Conservation (phyloP, 1,284 basidiomycete genomes). For the Ganoderma leucocontextum region DNA sequence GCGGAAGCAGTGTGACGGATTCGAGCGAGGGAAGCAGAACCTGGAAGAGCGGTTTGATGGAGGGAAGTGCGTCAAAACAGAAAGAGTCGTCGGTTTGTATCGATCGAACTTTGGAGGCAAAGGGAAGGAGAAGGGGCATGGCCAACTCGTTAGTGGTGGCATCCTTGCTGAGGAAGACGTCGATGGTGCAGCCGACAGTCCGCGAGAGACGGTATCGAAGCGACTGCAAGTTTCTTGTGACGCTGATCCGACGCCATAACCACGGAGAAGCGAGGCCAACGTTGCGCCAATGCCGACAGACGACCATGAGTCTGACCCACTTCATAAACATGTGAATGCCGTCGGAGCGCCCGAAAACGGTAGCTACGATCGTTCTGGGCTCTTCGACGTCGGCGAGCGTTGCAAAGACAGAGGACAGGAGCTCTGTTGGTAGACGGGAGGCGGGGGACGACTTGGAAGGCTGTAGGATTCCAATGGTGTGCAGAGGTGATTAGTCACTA, state of each 20-base stretch:
- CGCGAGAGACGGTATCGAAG: background rate
- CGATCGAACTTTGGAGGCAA: background rate
- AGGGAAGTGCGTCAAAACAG: background rate
- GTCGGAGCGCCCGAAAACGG: too few relatives aligned
- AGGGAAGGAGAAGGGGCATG: background rate
- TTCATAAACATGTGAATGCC: background rate
- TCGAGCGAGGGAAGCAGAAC: background rate
- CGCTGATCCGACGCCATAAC: constrained; percentile 4
- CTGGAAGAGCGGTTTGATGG: background rate
- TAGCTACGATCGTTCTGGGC: too few relatives aligned
- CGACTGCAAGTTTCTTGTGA: background rate
- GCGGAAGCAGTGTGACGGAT: background rate
- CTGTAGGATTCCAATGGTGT: too few relatives aligned
- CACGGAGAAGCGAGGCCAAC: background rate
- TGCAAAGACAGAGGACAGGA: background rate
- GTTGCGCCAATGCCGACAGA: background rate
- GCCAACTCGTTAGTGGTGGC: background rate
- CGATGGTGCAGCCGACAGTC: background rate
- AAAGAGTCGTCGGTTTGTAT: background rate
- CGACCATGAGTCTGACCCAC: constrained; percentile 1
- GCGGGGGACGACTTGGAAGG: background rate
- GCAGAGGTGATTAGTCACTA: too few relatives aligned
- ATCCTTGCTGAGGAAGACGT: background rate
- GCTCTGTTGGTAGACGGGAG: background rate
- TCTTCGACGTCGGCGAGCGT: too few relatives aligned